Evolutionary conservation across 2,329 filamentous ascomycete genomes (phyloP).

Genomic region (Sphaerulina vaccinii): DNA sequence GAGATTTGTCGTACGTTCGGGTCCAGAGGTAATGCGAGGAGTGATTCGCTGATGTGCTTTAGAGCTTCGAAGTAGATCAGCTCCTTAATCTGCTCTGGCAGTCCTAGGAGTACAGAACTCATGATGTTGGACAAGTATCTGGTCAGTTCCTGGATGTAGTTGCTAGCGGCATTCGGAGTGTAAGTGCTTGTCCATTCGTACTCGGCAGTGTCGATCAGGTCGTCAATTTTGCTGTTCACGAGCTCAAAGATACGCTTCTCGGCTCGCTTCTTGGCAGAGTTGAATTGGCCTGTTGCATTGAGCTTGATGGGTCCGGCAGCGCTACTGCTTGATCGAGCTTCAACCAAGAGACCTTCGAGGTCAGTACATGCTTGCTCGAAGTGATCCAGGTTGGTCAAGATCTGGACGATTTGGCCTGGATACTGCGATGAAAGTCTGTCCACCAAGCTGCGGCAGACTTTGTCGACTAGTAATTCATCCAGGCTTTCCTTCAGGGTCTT

Average conservation of each 20-base stretch:
- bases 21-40: constrained; percentile 66
- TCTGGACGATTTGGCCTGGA: constrained; percentile 95
- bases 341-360: constrained; percentile 79
- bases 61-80: constrained; percentile 97
- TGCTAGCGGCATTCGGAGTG: constrained; percentile 71
- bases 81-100: constrained; percentile 96
- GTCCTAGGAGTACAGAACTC: constrained; percentile 85
- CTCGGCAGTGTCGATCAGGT: constrained; percentile 93
- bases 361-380: constrained; percentile 92
- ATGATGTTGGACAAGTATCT: constrained; percentile 94
- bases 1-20: constrained; percentile 82
- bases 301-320: constrained; percentile 77
- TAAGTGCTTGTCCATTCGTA: constrained; percentile 80
- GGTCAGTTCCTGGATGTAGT: constrained; percentile 93
- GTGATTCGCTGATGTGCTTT: constrained; percentile 73
- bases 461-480: constrained; percentile 89
- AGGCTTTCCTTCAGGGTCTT: constrained; percentile 82
- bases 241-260: constrained; percentile 98
- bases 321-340: constrained; percentile 77
- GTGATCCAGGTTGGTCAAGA: constrained; percentile 94
- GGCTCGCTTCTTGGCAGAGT: constrained; percentile 87
- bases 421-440: constrained; percentile 90
- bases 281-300: constrained; percentile 81
- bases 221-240: constrained; percentile 97
- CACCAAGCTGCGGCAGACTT: constrained; percentile 87